Evolutionary conservation across 345 rosid species (phyloP), one percentile per base, ranked within the genome.

Genomic region (Nasturtium officinale): DNA sequence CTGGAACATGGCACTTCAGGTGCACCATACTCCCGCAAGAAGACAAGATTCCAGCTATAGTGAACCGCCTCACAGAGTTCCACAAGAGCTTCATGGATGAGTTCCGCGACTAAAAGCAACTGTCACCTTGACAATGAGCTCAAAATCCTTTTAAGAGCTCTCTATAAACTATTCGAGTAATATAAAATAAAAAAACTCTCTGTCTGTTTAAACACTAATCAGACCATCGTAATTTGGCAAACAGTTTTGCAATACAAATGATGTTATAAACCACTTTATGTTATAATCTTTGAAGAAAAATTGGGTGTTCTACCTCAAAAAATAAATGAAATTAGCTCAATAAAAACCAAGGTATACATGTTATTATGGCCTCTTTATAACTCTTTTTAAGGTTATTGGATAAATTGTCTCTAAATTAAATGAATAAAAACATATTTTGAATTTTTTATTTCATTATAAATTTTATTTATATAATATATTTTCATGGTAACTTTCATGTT

Each of bases 1-100:
- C 86, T 13, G 98, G 97, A 9, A 94, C 97, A 9, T 94, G 97
- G 97, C 98, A 94, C 82, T 89, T 91, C 63, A 84, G 98, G 74
- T 88, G 97, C 86, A 91, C 97, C 8, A 87, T 91, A 61, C 85
- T 91, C 67, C 96, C 96, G 0, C 97, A 87, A 61, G 92, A 93
- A 76, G 95, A 89, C 13, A 94, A 87, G 90, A 88, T 94, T 68
- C 96, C 91, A 0, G 89, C 95, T 0, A 68, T 91, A 7, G 83
- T 81, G 28, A 59, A 87, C 16, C 91, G 85, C 5, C 74, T 87
- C 43, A 83, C 90, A 3, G 90, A 87, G 72, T 86, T 94, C 70
- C 98, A 94, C 76, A 78, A 85, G 66, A 69, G 86, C 67, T 93
- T 93, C 81, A 83, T 90, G 94, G 84, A 87, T 16, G 88, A 93